These are phyloP conservation scores for Leishmania guyanensis DNA, from an alignment of 208 protist genomes.

Conservation along the genomic window DNA sequence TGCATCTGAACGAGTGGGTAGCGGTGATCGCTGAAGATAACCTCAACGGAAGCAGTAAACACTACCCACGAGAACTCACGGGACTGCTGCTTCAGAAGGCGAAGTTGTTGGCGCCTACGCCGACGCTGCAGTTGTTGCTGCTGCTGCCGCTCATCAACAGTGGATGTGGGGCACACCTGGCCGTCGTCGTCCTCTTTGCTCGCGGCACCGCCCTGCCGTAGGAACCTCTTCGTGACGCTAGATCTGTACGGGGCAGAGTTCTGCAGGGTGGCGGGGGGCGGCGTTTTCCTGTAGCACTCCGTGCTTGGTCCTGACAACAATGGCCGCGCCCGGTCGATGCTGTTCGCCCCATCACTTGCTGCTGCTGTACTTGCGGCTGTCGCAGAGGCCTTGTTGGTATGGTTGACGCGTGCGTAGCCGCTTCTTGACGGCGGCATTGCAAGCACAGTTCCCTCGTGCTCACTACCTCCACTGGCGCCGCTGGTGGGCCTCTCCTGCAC, in stretches of 20 bases:
- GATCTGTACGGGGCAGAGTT: background rate
- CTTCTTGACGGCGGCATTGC: background rate
- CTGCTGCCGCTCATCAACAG: background rate
- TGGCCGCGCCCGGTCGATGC: background rate
- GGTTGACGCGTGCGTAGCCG: background rate
- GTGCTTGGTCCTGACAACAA: background rate
- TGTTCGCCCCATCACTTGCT: background rate
- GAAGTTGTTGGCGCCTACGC: background rate
- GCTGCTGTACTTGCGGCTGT: background rate
- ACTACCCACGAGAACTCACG: slow-evolving; percentile 37
- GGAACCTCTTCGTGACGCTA: background rate
- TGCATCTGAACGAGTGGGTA: slow-evolving; percentile 61
- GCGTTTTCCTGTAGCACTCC: background rate
- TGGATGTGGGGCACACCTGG: background rate
- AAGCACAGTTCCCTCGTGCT: background rate
- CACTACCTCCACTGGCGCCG: background rate
- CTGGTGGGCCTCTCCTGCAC: background rate
- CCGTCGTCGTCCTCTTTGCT: background rate
- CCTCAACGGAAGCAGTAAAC: slow-evolving; percentile 44
- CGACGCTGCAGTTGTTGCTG: background rate
- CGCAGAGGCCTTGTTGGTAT: background rate
- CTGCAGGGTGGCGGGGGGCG: background rate
- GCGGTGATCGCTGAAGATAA: slow-evolving; percentile 65
- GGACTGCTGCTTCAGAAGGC: background rate
- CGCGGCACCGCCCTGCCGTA: background rate